Base-by-base conservation (phyloP, 106 monocot species). In the Dendrobium catenatum region DNA sequence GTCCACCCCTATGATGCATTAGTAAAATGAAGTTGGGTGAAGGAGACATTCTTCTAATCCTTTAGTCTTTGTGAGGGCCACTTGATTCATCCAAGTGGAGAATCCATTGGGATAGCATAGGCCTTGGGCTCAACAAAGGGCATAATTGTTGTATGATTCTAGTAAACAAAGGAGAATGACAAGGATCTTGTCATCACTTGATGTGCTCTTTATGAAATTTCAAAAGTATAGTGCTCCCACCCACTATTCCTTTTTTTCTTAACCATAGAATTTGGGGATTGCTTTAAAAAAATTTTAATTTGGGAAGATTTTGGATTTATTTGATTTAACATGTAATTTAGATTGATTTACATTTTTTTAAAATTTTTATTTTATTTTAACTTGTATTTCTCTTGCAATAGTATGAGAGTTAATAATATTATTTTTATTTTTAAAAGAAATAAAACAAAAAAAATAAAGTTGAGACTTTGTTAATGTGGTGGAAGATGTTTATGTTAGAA, bases 51-150 rank as follows among this genome's bases (percentile, higher is more conserved):
- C 6, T 19, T 58, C 58, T 17, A n/a, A 58, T 58, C 68, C 68
- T 13, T 68, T 68, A 10, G n/a, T n/a, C 68, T 68, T 68, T 68
- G 68, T 68, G 68, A 68, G 68, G 24, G 13, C 31, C 68, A 68
- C 29, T 68, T 68, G 68, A 68, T 9, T 8, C 68, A 68, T 27
- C 27, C n/a, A 26, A 26, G 67, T 68, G 67, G 67, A 68, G n/a
- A 2, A 26, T 27, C 68, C 68, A 68, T 68, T 68, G 68, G 68
- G 68, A 29, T 6, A 68, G 24, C 68, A 68, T 68, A n/a, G 68
- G 68, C 20, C 19, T 68, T 9, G 68, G 68, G 26, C 29, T 68
- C 27, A 68, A 31, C 8, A 24, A 68, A 68, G 68, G 22, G 27
- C 29, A 68, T 68, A 68, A 68, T 68, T 68, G 68, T 27, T 31